Evolutionary conservation across 495 filamentous ascomycete genomes (phyloP).

Genomic region (Aspergillus nanangensis): DNA sequence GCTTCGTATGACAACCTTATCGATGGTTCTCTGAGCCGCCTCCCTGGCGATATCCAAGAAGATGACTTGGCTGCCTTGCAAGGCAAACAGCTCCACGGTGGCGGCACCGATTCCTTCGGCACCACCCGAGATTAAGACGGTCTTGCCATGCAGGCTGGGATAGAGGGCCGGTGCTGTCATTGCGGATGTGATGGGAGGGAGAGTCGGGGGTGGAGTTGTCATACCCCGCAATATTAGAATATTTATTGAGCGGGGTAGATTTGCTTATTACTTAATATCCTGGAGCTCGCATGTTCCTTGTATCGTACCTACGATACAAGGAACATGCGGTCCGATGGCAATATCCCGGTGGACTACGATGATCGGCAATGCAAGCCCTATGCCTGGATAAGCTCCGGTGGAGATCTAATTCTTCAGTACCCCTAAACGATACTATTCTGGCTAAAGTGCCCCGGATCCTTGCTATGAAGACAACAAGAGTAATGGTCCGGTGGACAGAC

Average conservation of each 20-base stretch:
- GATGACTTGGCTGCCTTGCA: conserved; percentile 41
- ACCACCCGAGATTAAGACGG: conserved; percentile 48
- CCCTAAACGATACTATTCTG: too few species aligned
- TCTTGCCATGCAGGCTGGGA: conserved; percentile 33
- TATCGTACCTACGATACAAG: too few species aligned
- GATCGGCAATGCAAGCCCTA: too few species aligned
- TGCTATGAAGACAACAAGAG: too few species aligned
- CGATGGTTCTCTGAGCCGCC: conserved; percentile 9
- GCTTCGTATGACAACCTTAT: not conserved
- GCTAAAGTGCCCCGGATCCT: too few species aligned
- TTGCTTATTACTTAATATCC: not conserved
- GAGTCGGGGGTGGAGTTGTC: not conserved
- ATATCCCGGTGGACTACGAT: too few species aligned
- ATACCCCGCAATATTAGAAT: too few species aligned
- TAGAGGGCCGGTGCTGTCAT: conserved; percentile 12
- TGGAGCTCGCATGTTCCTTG: too few species aligned
- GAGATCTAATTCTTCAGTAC: too few species aligned
- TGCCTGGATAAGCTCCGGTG: too few species aligned
- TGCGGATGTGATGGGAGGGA: not conserved
- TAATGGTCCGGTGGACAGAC: too few species aligned
- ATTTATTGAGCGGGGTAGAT: not conserved
- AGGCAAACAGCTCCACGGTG: conserved; percentile 38
- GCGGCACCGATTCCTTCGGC: conserved; percentile 50
- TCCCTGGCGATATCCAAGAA: conserved; percentile 42
- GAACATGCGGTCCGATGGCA: too few species aligned